phyloP scores from a whole-genome alignment of 2,329 filamentous ascomycete genomes.

The Diaporthe aspalathi region DNA sequence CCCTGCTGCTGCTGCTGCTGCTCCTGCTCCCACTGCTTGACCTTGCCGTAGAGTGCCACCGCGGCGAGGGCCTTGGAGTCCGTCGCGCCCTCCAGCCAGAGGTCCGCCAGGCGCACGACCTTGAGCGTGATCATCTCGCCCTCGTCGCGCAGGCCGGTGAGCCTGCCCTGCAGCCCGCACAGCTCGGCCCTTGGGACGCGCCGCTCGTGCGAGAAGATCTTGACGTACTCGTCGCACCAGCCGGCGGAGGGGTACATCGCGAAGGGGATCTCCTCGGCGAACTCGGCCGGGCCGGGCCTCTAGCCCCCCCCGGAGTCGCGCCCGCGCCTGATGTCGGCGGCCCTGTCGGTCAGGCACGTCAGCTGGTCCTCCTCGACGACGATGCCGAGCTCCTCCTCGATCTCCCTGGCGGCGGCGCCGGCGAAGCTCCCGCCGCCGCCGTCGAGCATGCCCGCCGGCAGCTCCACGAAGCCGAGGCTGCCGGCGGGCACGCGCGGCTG shows the following conservation, averaged over 20 bases:
- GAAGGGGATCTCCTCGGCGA: slow-evolving; percentile 52
- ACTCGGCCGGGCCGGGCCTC: slow-evolving; percentile 39
- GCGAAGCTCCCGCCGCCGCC: slow-evolving; percentile 63
- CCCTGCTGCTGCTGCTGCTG: background rate
- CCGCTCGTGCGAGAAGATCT: slow-evolving; percentile 67
- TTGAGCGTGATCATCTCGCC: slow-evolving; percentile 73
- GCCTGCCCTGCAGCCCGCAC: slow-evolving; percentile 65
- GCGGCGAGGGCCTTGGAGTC: slow-evolving; percentile 72
- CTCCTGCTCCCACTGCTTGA: slow-evolving; percentile 59
- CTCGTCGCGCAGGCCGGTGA: slow-evolving; percentile 67
- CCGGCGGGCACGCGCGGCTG: slow-evolving; percentile 68
- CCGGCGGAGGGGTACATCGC: slow-evolving; percentile 70
- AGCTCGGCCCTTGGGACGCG: slow-evolving; percentile 62
- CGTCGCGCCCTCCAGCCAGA: slow-evolving; percentile 67
- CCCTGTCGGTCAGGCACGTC: slow-evolving; percentile 57
- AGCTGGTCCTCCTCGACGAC: slow-evolving; percentile 61
- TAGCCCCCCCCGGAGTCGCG: slow-evolving; percentile 40
- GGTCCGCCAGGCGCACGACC: slow-evolving; percentile 65
- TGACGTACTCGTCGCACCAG: slow-evolving; percentile 70
- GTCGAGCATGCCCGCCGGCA: slow-evolving; percentile 74
- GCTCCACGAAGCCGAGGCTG: slow-evolving; percentile 67
- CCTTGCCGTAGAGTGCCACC: slow-evolving; percentile 56
- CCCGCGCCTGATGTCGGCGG: slow-evolving; percentile 53
- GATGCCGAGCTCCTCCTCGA: slow-evolving; percentile 69
- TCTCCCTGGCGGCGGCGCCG: slow-evolving; percentile 69